Base-by-base conservation (phyloP, 805 yeast genomes). In the Torulaspora delbrueckii region DNA sequence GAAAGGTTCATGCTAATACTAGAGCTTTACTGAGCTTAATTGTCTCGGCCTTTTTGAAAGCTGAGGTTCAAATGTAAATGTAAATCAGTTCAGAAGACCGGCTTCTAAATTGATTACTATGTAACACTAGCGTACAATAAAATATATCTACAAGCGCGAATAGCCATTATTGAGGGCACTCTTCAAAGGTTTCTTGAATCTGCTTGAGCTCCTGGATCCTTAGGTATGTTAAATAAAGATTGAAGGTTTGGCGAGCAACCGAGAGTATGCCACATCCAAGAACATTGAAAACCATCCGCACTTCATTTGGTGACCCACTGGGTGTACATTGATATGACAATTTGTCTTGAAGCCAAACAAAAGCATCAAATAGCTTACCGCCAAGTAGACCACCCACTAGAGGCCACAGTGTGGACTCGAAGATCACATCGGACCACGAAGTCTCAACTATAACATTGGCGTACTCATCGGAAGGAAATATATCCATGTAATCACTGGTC, bases 1-100 rank as follows among this genome's bases (percentile, higher is more conserved):
- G 82, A 0, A 76, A 76, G 74, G 89, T 80, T 5, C 70, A 71
- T 18, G 79, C 90, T 53, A 81, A 84, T 60, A 81, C 95, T 3
- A 77, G 82, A 47, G 72, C 79, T 43, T 68, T 88, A 55, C 73
- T 85, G 16, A 77, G 79, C 12, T 78, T 90, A 50, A 77, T 90
- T 18, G 82, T 88, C 64, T 75, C 75, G 53, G 84, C 84, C 64
- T 89, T 89, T 62, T 54, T 58, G 42, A 51, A 42, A 9, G 36
- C 32, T 14, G 48, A 40, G 22, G 10, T 13, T 8, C 34, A 35
- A 28, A 42, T 19, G 8, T 22, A 42, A 24, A 13, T 10, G 31
- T 13, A 19, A 2, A 10, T 16, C 9, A 14, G 5, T 5, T 16
- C 14, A 3, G 19, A 31, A 31, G 34, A 8, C 34, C 34, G 3